These are phyloP conservation scores for Colletotrichum somersetense DNA, from an alignment of 2,329 filamentous ascomycete genomes.

Conservation along the genomic window DNA sequence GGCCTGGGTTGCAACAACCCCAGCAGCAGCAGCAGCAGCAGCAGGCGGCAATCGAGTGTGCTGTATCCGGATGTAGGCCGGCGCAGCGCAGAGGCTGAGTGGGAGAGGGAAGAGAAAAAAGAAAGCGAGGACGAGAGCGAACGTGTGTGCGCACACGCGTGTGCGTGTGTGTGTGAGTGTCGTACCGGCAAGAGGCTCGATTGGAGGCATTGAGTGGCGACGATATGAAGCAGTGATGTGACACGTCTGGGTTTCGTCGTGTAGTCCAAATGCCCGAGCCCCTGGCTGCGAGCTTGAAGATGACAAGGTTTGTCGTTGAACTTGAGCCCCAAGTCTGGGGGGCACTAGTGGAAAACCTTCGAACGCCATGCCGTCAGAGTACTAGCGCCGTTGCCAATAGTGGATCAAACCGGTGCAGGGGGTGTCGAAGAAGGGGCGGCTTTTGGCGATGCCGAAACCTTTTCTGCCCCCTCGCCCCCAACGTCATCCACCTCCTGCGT, in stretches of 20 bases:
- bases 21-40: neutral
- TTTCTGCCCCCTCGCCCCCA: conserved; percentile 27
- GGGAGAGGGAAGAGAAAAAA: neutral
- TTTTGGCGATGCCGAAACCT: conserved; percentile 40
- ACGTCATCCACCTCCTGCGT: conserved; percentile 4
- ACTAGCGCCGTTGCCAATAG: conserved; percentile 31
- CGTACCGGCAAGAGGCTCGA: conserved; percentile 15
- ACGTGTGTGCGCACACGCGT: neutral
- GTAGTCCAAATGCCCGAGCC: conserved; percentile 37
- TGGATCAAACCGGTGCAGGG: conserved; percentile 43
- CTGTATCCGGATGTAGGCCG: neutral
- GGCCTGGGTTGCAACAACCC: conserved; percentile 13
- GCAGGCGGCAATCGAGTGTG: neutral
- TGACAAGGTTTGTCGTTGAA: conserved; percentile 40
- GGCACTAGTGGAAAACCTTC: conserved; percentile 38
- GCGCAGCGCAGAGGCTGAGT: neutral
- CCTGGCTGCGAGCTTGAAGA: conserved; percentile 33
- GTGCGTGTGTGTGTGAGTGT: neutral
- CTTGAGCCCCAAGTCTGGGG: conserved; percentile 42
- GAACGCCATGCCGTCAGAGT: conserved; percentile 4
- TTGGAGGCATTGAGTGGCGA: conserved; percentile 46
- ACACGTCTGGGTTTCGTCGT: conserved; percentile 60
- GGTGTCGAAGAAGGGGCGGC: conserved; percentile 37
- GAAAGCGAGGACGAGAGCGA: neutral
- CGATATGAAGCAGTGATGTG: conserved; percentile 61